Conservation (phyloP, 805 yeast species). For the Saccharomycopsis schoenii region DNA sequence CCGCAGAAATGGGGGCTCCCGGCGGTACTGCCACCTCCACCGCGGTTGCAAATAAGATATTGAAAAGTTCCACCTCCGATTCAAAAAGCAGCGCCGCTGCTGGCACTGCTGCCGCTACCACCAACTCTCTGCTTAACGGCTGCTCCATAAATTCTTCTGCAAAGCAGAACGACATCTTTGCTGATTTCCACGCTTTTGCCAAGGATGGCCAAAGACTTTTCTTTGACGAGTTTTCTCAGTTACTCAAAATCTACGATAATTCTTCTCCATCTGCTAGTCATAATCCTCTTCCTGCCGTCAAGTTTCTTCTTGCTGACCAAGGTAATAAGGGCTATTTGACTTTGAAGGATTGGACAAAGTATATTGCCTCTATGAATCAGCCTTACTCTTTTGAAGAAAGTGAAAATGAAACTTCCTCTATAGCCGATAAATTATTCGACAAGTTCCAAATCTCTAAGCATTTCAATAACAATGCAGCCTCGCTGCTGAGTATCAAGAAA, state of each 20-base stretch:
- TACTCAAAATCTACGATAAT: background rate
- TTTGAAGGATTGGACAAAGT: slow-evolving; percentile 62
- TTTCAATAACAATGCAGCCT: background rate
- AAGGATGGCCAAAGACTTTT: background rate
- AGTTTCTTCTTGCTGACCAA: slow-evolving; percentile 69
- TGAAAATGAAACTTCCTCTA: background rate
- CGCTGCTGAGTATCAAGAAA: background rate
- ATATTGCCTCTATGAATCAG: slow-evolving; percentile 32
- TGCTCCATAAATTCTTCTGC: background rate
- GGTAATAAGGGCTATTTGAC: slow-evolving; percentile 57
- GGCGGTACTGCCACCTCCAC: background rate
- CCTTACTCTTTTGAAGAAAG: slow-evolving; percentile 26
- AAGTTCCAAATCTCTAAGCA: background rate
- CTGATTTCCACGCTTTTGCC: background rate
- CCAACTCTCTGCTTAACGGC: background rate
- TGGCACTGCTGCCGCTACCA: background rate
- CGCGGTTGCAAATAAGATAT: background rate
- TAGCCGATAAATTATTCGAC: background rate
- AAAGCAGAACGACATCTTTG: background rate
- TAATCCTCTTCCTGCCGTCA: background rate
- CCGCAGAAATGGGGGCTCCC: background rate
- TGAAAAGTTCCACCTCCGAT: background rate
- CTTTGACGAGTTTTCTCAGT: background rate
- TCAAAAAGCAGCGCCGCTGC: background rate
- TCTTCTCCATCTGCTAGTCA: background rate